Conservation (phyloP, 2,329 filamentous ascomycete genomes). For the Emericellopsis cladophorae region DNA sequence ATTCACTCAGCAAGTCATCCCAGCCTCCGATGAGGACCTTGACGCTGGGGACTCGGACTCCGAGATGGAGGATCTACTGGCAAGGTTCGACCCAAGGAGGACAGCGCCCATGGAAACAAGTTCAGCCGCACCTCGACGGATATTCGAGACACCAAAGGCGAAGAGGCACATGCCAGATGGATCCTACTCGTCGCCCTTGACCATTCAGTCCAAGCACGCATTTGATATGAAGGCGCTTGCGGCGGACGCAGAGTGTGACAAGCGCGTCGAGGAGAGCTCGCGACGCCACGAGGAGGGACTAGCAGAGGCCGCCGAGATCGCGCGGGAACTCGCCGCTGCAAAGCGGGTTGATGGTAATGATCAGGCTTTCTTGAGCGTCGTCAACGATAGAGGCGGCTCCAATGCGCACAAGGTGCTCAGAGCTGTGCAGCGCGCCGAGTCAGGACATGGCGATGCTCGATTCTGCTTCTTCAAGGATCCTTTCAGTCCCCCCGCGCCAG, state of each 20-base stretch:
- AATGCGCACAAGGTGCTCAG: constrained; percentile 29
- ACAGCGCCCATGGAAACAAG: background rate
- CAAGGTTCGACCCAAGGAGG: constrained; percentile 14
- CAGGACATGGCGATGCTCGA: constrained; percentile 17
- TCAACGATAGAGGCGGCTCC: constrained; percentile 25
- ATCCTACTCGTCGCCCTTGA: constrained; percentile 21
- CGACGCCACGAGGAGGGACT: constrained; percentile 21
- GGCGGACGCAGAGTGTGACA: constrained; percentile 44
- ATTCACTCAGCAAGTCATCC: background rate
- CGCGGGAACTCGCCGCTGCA: constrained; percentile 1
- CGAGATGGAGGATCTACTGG: constrained; percentile 39
- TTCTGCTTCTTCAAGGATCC: constrained; percentile 37
- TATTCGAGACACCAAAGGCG: constrained; percentile 29
- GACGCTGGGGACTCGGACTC: constrained; percentile 40
- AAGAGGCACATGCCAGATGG: constrained; percentile 26
- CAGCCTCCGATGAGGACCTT: constrained; percentile 29
- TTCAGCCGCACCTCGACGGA: constrained; percentile 4
- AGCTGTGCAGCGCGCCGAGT: constrained; percentile 37
- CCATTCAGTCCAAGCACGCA: constrained; percentile 39
- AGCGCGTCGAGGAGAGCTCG: constrained; percentile 44
- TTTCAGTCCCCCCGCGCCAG: constrained; percentile 12
- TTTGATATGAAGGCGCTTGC: constrained; percentile 52
- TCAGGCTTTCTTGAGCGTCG: constrained; percentile 14
- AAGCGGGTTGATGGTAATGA: background rate
- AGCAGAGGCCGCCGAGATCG: constrained; percentile 1